These are phyloP conservation scores for Kockiozyma suomiensis DNA, from an alignment of 805 yeast genomes.

Conservation along the genomic window DNA sequence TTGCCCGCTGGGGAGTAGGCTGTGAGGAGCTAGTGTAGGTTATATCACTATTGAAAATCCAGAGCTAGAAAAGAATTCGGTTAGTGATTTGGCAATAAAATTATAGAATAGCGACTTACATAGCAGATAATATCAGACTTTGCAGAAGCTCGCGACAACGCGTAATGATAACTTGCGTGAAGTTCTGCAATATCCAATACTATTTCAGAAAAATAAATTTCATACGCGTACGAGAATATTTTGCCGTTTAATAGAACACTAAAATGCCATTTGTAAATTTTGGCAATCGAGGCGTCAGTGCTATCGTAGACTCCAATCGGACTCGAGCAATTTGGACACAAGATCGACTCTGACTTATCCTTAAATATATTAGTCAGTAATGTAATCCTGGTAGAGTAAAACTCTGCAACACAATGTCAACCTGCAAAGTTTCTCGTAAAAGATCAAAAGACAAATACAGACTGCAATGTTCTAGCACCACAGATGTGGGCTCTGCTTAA, in stretches of 20 bases:
- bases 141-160: slow-evolving; percentile 32
- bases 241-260: slow-evolving; percentile 34
- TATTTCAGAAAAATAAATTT: slow-evolving; percentile 36
- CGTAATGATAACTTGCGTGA: slow-evolving; percentile 47
- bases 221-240: background rate
- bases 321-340: background rate
- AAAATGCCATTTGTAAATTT: slow-evolving; percentile 63
- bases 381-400: background rate
- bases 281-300: background rate
- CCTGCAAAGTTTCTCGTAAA: too few relatives aligned
- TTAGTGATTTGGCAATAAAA: background rate
- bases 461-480: background rate
- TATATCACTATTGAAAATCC: slow-evolving; percentile 57
- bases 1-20: slow-evolving; percentile 39
- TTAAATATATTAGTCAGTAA: background rate
- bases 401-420: background rate
- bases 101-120: slow-evolving; percentile 9
- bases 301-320: slow-evolving; percentile 1
- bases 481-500: background rate
- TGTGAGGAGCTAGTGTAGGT: slow-evolving; percentile 35
- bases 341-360: background rate
- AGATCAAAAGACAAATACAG: background rate
- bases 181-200: slow-evolving; percentile 50
- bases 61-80: slow-evolving; percentile 38
- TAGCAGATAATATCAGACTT: background rate